Conservation (phyloP, 441 rosid species). For the Croton laevigatus region DNA sequence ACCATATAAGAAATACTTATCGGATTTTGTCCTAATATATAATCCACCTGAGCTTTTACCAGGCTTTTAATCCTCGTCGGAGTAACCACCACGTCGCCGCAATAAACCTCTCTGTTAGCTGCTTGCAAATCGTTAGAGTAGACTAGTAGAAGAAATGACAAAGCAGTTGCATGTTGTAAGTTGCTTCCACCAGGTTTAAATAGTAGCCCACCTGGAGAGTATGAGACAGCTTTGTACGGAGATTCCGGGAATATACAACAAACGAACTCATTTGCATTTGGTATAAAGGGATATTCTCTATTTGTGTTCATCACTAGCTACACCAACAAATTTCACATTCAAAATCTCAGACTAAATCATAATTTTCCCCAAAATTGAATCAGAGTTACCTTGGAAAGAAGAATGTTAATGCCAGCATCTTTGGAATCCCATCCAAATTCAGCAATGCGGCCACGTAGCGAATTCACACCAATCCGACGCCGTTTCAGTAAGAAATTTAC, state of each 20-base stretch:
- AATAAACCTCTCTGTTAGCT: slow-evolving; percentile 28
- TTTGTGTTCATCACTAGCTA: slow-evolving; percentile 48
- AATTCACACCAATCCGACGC: slow-evolving; percentile 46
- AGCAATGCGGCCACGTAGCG: slow-evolving; percentile 26
- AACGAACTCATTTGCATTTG: slow-evolving; percentile 31
- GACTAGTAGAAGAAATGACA: slow-evolving; percentile 34
- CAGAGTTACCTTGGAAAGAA: slow-evolving; percentile 52
- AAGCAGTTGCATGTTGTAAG: slow-evolving; percentile 33
- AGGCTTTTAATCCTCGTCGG: slow-evolving; percentile 30
- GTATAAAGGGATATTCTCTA: slow-evolving; percentile 12
- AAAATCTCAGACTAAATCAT: background rate
- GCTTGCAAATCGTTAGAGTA: slow-evolving; percentile 45
- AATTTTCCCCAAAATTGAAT: too few relatives aligned
- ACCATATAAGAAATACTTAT: slow-evolving; percentile 91
- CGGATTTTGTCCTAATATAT: slow-evolving; percentile 88
- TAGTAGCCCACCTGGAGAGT: slow-evolving; percentile 45
- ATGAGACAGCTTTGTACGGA: slow-evolving; percentile 29
- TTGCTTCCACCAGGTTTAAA: slow-evolving; percentile 38
- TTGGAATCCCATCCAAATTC: slow-evolving; percentile 82
- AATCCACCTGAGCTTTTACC: slow-evolving; percentile 66
- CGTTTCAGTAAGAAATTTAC: slow-evolving; percentile 37
- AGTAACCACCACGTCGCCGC: slow-evolving; percentile 36
- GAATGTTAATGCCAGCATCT: slow-evolving; percentile 69
- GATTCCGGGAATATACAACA: slow-evolving; percentile 46
- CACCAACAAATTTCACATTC: slow-evolving; percentile 18